Evolutionary conservation across 148 eudicot genomes (phyloP), one percentile per base, ranked within the genome.

Genomic region (Silene uniflora): DNA sequence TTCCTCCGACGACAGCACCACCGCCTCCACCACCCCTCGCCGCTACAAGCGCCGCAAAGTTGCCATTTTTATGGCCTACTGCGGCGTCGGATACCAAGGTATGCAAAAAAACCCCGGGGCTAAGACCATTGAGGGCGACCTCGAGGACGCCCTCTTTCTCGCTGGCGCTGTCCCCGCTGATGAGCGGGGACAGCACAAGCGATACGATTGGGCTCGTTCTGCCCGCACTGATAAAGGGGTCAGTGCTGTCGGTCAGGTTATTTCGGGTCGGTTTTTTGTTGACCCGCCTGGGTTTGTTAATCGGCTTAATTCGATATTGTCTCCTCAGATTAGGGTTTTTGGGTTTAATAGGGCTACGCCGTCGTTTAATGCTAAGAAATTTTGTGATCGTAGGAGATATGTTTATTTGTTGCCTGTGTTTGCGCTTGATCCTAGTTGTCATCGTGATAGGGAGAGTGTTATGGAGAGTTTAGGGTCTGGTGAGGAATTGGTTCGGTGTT

Each of bases 21-120:
- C 67, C 74, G 16, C 35, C 68, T 17, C 75, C 63, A 83, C 58
- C 63, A 83, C 61, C 69, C 81, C 79, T 0, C 86, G 65, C 65
- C 79, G 85, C 0, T 90, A 86, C 85, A 92, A 92, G 65, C 96
- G 96, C 75, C 93, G 96, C 29, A 94, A 92, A 65, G 78, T 94
- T 7, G 98, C 98, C 9, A 89, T 94, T 3, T 87, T 91, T 79
- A 90, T 94, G 80, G 98, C 92, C 18, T 94, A 91, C 81, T 90
- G 96, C 77, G 96, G 97, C 81, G 93, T 88, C 0, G 96, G 97
- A 16, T 95, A 95, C 86, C 93, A 92, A 67, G 98, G 98, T 0
- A 95, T 95, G 97, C 96, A 95, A 42, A 95, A 88, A 27, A 95
- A 95, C 77, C 97, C 97, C 5, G 97, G 97, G 7, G 98, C 98